phyloP scores from a whole-genome alignment of 192 early-diverging fungal genomes.

The Ambispora gerdemannii region DNA sequence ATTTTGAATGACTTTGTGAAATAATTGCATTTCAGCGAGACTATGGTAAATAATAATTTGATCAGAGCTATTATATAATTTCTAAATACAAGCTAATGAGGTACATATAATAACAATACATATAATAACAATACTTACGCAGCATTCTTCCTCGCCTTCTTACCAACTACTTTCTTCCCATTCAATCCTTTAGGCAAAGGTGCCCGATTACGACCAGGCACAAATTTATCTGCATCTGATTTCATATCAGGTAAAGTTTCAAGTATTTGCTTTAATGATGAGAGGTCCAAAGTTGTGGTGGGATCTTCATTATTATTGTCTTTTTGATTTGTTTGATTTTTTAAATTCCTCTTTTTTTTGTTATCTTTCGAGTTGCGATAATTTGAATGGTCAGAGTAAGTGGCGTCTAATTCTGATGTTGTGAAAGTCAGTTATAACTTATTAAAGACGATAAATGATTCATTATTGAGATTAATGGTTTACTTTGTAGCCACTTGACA shows the following conservation, averaged over 20 bases:
- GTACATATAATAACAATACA: neutral
- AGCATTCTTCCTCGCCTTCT: neutral
- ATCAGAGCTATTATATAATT: too few species aligned
- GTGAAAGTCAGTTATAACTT: neutral
- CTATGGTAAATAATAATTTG: conserved; percentile 32
- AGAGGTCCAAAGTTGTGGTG: neutral
- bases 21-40: conserved; percentile 63
- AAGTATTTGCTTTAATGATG: conserved; percentile 2
- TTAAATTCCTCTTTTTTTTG: neutral
- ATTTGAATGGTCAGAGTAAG: too few species aligned
- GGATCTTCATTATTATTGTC: neutral
- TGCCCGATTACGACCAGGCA: neutral
- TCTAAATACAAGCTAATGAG: neutral
- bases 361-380: neutral
- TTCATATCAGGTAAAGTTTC: neutral
- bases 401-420: too few species aligned
- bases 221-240: neutral
- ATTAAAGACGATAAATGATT: neutral
- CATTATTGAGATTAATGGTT: neutral
- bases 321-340: neutral
- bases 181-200: neutral
- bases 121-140: neutral
- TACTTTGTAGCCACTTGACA: conserved; percentile 8
- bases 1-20: conserved; percentile 68
- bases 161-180: neutral